phyloP scores from a whole-genome alignment of 192 early-diverging fungal species.

The Neocallimastix lanati region DNA sequence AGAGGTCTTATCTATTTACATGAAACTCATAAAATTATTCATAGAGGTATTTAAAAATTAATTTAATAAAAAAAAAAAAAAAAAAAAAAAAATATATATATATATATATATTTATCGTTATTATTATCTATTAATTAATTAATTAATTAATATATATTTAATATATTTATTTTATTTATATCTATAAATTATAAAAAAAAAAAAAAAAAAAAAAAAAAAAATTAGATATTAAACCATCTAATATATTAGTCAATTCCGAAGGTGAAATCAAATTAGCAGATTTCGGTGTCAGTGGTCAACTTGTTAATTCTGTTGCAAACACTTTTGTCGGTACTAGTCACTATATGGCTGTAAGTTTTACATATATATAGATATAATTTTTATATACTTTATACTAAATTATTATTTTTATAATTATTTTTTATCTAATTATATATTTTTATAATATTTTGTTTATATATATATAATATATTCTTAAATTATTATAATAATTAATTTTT shows the following conservation, averaged over 20 bases:
- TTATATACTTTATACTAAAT: not conserved
- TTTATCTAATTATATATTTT: too few relatives aligned
- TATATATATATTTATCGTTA: too few relatives aligned
- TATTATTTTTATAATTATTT: not conserved
- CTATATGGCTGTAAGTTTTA: slow-evolving; percentile 71
- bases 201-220: too few relatives aligned
- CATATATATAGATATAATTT: too few relatives aligned
- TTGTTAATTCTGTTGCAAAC: slow-evolving; percentile 70
- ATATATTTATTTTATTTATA: too few relatives aligned
- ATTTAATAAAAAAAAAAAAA: not conserved
- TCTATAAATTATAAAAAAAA: too few relatives aligned
- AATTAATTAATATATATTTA: too few relatives aligned
- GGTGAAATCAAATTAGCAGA: slow-evolving; percentile 92
- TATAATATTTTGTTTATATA: too few relatives aligned
- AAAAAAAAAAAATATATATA: not conserved
- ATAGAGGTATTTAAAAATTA: slow-evolving; percentile 42
- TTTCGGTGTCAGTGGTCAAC: slow-evolving; percentile 86
- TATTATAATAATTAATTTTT: too few relatives aligned
- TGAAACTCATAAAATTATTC: slow-evolving; percentile 71
- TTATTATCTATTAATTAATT: too few relatives aligned
- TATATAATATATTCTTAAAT: too few relatives aligned
- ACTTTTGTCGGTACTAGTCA: slow-evolving; percentile 94
- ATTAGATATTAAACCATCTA: slow-evolving; percentile 93
- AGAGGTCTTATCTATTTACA: slow-evolving; percentile 85
- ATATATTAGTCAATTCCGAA: slow-evolving; percentile 64